A percentile compares a stretch with the other conserved stretches of the same genome.
Evolutionary conservation across 371 early-diverging fungal genomes (phyloP).

Genomic region (Haplosporangium sp.): DNA sequence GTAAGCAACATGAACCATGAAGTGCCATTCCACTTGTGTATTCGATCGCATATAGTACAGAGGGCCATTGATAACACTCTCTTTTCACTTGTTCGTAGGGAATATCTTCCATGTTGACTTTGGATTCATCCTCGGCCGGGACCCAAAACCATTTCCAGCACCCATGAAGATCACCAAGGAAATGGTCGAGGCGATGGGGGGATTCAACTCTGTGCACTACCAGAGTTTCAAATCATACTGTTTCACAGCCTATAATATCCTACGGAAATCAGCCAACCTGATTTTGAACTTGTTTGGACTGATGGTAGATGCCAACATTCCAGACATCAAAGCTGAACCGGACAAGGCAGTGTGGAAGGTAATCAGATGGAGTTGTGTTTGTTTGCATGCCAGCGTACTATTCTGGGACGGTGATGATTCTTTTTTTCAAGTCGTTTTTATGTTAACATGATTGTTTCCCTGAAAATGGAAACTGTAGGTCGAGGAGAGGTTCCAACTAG

Average conservation of each 20-base stretch:
- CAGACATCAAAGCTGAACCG: slow-evolving; percentile 96
- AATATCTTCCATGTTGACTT: slow-evolving; percentile 98
- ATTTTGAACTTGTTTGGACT: slow-evolving; percentile 95
- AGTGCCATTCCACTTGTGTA: too few relatives aligned
- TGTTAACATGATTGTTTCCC: too few relatives aligned
- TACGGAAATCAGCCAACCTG: slow-evolving; percentile 92
- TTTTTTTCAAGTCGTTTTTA: too few relatives aligned
- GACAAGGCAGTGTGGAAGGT: slow-evolving; percentile 96
- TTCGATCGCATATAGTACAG: too few relatives aligned
- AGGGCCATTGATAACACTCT: not conserved
- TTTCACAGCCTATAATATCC: slow-evolving; percentile 91
- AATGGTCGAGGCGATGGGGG: slow-evolving; percentile 99
- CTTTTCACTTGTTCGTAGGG: slow-evolving; percentile 58
- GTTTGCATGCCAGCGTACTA: not conserved
- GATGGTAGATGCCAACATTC: slow-evolving; percentile 95
- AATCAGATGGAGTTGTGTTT: not conserved
- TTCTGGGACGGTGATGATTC: too few relatives aligned
- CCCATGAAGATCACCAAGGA: slow-evolving; percentile 99
- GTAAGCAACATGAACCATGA: slow-evolving; percentile 51
- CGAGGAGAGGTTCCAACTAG: slow-evolving; percentile 93
- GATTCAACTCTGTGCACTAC: slow-evolving; percentile 83
- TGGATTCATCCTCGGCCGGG: slow-evolving; percentile 97
- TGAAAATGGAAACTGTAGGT: slow-evolving; percentile 63
- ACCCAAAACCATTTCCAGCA: slow-evolving; percentile 98
- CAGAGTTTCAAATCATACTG: slow-evolving; percentile 90